Evolutionary conservation across 495 filamentous ascomycete genomes (phyloP).

Genomic region (Neurospora sp.): DNA sequence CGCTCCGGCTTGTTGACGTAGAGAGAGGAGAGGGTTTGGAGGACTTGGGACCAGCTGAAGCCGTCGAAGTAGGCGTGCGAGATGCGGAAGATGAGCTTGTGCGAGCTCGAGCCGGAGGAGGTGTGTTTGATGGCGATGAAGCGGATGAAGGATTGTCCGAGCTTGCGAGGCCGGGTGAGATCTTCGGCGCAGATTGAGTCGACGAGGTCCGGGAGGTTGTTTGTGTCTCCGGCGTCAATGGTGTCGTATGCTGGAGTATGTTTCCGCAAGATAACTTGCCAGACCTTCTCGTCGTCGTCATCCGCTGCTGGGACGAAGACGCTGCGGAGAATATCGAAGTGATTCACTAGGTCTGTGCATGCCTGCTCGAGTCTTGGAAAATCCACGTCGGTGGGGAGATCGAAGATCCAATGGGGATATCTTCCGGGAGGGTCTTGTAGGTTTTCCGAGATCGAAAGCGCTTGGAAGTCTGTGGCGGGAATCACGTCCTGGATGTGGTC

Average conservation of each 20-base stretch:
- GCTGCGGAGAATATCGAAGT: slow-evolving; percentile 52
- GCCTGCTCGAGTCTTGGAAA: slow-evolving; percentile 36
- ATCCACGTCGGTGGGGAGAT: slow-evolving; percentile 44
- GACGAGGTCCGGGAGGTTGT: slow-evolving; percentile 15
- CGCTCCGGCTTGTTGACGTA: slow-evolving; percentile 34
- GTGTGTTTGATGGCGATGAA: slow-evolving; percentile 41
- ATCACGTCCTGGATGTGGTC: slow-evolving; percentile 32
- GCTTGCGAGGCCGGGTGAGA: slow-evolving; percentile 20
- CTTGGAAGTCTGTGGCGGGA: slow-evolving; percentile 53
- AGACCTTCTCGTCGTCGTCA: slow-evolving; percentile 32
- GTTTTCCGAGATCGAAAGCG: slow-evolving; percentile 44
- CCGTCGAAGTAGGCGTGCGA: slow-evolving; percentile 64
- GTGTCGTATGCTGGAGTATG: slow-evolving; percentile 40
- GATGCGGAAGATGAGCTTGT: slow-evolving; percentile 49
- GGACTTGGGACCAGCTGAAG: slow-evolving; percentile 48
- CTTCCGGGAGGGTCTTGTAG: slow-evolving; percentile 15
- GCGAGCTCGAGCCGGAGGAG: slow-evolving; percentile 12
- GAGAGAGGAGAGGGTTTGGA: slow-evolving; percentile 40
- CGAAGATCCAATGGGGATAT: slow-evolving; percentile 30
- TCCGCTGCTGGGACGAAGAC: slow-evolving; percentile 44
- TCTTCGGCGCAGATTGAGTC: slow-evolving; percentile 23
- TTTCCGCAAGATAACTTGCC: slow-evolving; percentile 51
- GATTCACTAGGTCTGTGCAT: slow-evolving; percentile 23
- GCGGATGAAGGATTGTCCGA: slow-evolving; percentile 46
- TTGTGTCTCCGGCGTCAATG: slow-evolving; percentile 37